phyloP scores from a whole-genome alignment of 176 grass and related monocot genomes.

The Oryza glaberrima region DNA sequence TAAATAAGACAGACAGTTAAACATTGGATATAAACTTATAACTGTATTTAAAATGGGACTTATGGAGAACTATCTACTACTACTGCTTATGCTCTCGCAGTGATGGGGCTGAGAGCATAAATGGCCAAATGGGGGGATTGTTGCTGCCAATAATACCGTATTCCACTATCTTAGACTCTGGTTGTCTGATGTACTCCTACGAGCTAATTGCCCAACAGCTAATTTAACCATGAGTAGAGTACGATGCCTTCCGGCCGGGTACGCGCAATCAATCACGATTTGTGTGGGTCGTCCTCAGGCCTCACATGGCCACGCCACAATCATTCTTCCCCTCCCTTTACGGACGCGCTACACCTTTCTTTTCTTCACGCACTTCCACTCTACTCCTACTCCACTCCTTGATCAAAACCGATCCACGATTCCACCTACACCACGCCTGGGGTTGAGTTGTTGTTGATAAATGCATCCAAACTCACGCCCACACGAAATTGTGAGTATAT shows the following conservation, averaged over 20 bases:
- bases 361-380: neutral
- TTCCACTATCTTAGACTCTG: neutral
- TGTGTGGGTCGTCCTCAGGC: neutral
- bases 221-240: neutral
- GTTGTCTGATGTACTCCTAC: neutral
- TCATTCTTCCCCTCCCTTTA: slow-evolving; percentile 27
- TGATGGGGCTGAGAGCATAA: neutral
- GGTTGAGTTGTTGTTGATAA: neutral
- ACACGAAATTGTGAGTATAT: too few species aligned
- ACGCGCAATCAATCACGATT: neutral
- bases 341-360: slow-evolving; percentile 22
- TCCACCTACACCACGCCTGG: neutral
- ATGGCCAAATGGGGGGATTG: neutral
- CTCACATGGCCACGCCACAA: slow-evolving; percentile 32
- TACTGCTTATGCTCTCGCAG: neutral
- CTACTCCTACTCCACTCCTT: neutral
- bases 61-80: too few species aligned
- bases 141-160: neutral
- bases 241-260: neutral
- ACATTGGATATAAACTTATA: too few species aligned
- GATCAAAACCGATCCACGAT: neutral
- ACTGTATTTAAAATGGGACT: too few species aligned
- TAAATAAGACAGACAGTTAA: too few species aligned
- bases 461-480: neutral
- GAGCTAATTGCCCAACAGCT: neutral